Conservation (phyloP, 768 basidiomycete species). For the Russula olivacea region DNA sequence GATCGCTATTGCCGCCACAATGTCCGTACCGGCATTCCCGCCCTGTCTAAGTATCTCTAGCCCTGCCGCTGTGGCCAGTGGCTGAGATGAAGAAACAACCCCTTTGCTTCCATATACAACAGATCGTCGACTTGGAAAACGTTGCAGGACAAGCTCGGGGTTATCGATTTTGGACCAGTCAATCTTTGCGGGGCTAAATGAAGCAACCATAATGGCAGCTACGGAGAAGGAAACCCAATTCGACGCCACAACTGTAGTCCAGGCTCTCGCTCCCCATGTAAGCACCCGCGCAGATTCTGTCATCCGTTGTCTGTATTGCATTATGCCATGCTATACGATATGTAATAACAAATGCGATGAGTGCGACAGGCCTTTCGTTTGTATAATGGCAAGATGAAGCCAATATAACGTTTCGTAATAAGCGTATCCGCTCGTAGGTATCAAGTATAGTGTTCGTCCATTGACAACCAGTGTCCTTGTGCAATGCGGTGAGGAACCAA, state of each 20-base stretch:
- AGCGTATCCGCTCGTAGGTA: background rate
- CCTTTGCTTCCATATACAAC: slow-evolving; percentile 56
- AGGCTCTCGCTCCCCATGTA: too few relatives aligned
- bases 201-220: background rate
- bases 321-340: background rate
- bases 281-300: too few relatives aligned
- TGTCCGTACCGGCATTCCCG: slow-evolving; percentile 80
- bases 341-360: background rate
- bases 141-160: slow-evolving; percentile 58
- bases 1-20: background rate
- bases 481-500: background rate
- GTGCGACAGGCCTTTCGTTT: background rate
- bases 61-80: slow-evolving; percentile 86
- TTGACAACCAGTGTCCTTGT: too few relatives aligned
- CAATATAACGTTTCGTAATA: background rate
- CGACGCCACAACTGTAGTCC: too few relatives aligned
- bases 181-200: slow-evolving; percentile 32
- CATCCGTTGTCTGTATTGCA: background rate
- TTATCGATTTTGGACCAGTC: slow-evolving; percentile 61
- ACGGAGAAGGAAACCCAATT: too few relatives aligned
- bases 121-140: slow-evolving; percentile 79
- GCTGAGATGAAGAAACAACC: slow-evolving; percentile 83
- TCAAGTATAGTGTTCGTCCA: background rate
- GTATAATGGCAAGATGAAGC: too few relatives aligned
- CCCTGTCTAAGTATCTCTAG: slow-evolving; percentile 87